Conservation (phyloP, 2,329 filamentous ascomycete genomes). For the Alternaria triticimaculans region DNA sequence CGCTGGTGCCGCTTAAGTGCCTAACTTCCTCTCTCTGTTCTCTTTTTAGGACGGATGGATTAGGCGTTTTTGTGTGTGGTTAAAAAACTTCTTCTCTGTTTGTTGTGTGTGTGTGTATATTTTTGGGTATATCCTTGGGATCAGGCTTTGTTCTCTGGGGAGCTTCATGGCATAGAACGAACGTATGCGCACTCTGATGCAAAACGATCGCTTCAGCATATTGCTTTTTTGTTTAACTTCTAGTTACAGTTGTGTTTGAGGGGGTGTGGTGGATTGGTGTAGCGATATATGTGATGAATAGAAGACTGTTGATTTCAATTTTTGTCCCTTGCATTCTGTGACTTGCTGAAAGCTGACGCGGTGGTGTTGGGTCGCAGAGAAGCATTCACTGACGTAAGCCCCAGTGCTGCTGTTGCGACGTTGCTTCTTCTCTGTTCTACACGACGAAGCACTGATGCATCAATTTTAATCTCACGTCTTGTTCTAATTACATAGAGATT, state of each 20-base stretch:
- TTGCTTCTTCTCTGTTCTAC: not conserved
- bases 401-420: not conserved
- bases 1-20: slow-evolving; percentile 19
- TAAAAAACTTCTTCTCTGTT: not conserved
- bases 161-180: not conserved
- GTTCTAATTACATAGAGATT: not conserved
- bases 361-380: not conserved
- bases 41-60: not conserved
- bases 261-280: slow-evolving; percentile 19
- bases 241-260: not conserved
- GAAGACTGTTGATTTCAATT: not conserved
- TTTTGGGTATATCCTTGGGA: not conserved
- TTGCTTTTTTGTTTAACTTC: slow-evolving; percentile 17
- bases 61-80: slow-evolving; percentile 7
- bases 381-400: not conserved
- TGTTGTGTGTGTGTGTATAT: not conserved
- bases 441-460: not conserved
- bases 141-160: slow-evolving; percentile 1
- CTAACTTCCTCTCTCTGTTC: not conserved
- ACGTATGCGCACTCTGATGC: slow-evolving; percentile 2
- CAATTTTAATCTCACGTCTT: not conserved
- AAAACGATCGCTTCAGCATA: slow-evolving; percentile 4
- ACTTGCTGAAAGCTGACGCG: not conserved
- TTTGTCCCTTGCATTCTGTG: not conserved
- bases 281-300: slow-evolving; percentile 7